Evolutionary conservation across 768 basidiomycete species (phyloP).

Genomic region (Boletus sp.): DNA sequence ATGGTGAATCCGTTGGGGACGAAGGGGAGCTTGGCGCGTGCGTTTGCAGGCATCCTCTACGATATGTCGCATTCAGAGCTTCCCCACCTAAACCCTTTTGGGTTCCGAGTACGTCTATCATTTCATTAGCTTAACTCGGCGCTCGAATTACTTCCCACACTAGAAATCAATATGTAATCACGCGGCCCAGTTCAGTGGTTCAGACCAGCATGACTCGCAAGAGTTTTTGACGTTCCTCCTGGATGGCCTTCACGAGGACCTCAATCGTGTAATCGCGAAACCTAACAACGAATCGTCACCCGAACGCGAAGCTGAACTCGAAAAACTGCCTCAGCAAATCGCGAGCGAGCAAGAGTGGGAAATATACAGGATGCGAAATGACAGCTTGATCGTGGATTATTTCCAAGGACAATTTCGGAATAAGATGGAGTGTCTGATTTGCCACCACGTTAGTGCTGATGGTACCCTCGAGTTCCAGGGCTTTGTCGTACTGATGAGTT

Average conservation of each 20-base stretch:
- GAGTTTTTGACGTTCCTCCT: constrained; percentile 94
- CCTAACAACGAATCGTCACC: constrained; percentile 62
- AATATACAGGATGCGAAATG: constrained; percentile 83
- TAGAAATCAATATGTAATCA: constrained; percentile 59
- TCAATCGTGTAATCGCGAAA: constrained; percentile 78
- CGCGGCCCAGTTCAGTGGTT: constrained; percentile 73
- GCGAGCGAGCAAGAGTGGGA: constrained; percentile 94
- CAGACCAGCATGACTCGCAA: constrained; percentile 95
- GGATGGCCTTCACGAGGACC: constrained; percentile 87
- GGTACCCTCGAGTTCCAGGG: not conserved
- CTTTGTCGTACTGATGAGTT: constrained; percentile 10
- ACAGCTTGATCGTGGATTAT: constrained; percentile 92
- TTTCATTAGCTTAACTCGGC: constrained; percentile 18
- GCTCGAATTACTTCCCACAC: constrained; percentile 20
- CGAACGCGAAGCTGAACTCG: constrained; percentile 84
- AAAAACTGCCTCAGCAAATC: constrained; percentile 79
- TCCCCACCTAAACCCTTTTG: constrained; percentile 74
- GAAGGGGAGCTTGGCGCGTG: constrained; percentile 73
- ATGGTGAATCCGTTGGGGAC: constrained; percentile 83
- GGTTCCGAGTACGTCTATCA: constrained; percentile 69
- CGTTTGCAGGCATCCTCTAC: constrained; percentile 80
- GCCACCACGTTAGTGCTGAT: constrained; percentile 63
- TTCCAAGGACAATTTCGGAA: constrained; percentile 98
- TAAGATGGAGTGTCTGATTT: constrained; percentile 84
- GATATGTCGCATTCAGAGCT: constrained; percentile 88